phyloP scores from a whole-genome alignment of 495 filamentous ascomycete genomes.

The Penicillium lividum region DNA sequence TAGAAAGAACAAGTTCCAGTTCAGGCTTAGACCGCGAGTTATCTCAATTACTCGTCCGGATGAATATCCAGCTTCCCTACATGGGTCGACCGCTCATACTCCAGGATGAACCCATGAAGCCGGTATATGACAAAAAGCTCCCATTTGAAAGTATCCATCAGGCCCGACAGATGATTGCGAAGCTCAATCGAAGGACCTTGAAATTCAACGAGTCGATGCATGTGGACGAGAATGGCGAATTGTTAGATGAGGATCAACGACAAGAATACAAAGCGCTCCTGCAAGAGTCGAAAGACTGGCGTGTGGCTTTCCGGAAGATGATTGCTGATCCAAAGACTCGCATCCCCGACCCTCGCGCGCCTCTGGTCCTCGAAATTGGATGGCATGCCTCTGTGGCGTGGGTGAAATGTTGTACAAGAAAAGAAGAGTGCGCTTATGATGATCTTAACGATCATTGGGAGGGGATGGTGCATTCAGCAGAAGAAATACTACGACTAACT shows the following conservation, averaged over 20 bases:
- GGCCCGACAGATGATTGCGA: slow-evolving; percentile 15
- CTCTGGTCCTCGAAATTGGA: slow-evolving; percentile 12
- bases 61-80: slow-evolving; percentile 23
- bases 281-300: slow-evolving; percentile 13
- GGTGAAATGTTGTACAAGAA: slow-evolving; percentile 9
- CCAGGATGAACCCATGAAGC: not conserved
- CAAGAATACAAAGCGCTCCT: slow-evolving; percentile 12
- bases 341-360: slow-evolving; percentile 17
- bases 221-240: not conserved
- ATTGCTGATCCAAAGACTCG: not conserved
- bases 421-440: slow-evolving; percentile 20
- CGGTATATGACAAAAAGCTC: not conserved
- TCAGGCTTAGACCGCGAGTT: slow-evolving; percentile 16
- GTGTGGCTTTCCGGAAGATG: slow-evolving; percentile 17
- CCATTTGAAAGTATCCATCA: slow-evolving; percentile 10
- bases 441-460: slow-evolving; percentile 14
- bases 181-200: slow-evolving; percentile 1
- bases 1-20: not conserved
- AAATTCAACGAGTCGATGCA: not conserved
- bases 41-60: slow-evolving; percentile 17
- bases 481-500: slow-evolving; percentile 10
- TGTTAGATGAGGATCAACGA: not conserved
- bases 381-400: slow-evolving; percentile 16
- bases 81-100: slow-evolving; percentile 14
- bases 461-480: slow-evolving; percentile 12